Base-by-base conservation (phyloP, 495 filamentous ascomycete genomes). In the Rusavskia elegans region DNA sequence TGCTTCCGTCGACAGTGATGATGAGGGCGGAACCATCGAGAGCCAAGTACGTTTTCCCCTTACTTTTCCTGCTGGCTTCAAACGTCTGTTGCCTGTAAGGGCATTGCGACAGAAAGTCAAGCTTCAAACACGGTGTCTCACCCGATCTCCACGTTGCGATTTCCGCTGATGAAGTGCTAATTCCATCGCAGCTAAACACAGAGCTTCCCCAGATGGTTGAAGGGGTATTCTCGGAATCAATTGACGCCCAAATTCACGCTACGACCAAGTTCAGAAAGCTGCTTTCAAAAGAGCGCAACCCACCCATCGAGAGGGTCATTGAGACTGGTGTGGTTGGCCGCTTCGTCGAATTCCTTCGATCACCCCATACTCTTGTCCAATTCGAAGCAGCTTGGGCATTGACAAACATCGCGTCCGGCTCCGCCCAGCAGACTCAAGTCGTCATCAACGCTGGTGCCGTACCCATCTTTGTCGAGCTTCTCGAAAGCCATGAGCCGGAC, bases 351-450 rank as follows among this genome's bases (percentile, higher is more conserved):
- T 99, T 99, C 71, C 88, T 99, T 50, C 84, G 88, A 51, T 99
- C 93, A 29, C 93, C 93, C 50, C 93, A 99, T 65, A 99, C 93
- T 30, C 77, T 99, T 23, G 93, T 99, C 48, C 93, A 99, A 69
- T 99, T 99, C 66, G 93, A 99, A 71, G 92, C 93, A 59, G 93
- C 93, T 10, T 99, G 93, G 93, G 93, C 93, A 57, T 74, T 99
- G 63, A 99, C 93, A 70, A 99, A 99, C 73, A 99, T 99, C 69
- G 93, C 93, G 45, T 96, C 89, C 35, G 93, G 93, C 57, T 95
- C 89, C 53, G 90, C 93, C 39, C 82, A 87, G 58, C 93, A 99
- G 68, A 99, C 93, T 49, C 90, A 99, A 66, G 92, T 96, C 16
- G 93, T 99, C 60, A 97, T 99, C 61, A 90, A 96, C 67, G 92